These are phyloP conservation scores for Cystobasidiaceae sp. DNA, from an alignment of 1,284 basidiomycete genomes.

Conservation along the genomic window DNA sequence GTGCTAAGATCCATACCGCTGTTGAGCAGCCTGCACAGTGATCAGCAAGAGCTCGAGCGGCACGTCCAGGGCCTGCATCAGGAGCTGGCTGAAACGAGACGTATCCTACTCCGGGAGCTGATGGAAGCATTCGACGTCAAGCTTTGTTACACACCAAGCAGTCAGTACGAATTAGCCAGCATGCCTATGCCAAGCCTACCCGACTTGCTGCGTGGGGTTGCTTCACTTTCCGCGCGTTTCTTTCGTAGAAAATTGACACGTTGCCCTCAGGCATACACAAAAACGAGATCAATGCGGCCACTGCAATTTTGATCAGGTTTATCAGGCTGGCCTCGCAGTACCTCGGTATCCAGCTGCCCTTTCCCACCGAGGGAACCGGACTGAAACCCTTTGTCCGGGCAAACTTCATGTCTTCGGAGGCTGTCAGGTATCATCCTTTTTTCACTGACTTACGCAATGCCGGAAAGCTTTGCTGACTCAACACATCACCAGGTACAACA, in stretches of 20 bases:
- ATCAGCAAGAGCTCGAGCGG: neutral
- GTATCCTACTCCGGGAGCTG: slow-evolving; percentile 10
- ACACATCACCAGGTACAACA: neutral
- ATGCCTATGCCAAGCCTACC: slow-evolving; percentile 2
- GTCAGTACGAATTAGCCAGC: neutral
- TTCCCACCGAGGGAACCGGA: neutral
- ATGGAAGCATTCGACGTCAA: slow-evolving; percentile 12
- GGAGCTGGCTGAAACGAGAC: slow-evolving; percentile 4
- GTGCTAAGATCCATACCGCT: neutral
- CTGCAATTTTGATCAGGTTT: neutral
- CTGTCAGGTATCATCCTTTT: neutral
- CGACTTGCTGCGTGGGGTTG: neutral
- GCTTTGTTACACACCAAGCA: neutral
- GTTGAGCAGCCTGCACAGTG: neutral
- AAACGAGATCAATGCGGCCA: slow-evolving; percentile 10
- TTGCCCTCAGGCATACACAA: slow-evolving; percentile 1
- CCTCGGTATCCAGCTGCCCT: slow-evolving; percentile 23
- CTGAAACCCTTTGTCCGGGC: slow-evolving; percentile 12
- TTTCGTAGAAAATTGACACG: neutral
- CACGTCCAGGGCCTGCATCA: neutral
- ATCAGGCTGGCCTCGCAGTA: slow-evolving; percentile 1
- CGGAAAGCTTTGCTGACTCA: neutral
- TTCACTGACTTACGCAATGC: neutral
- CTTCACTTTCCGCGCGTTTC: too few relatives aligned
- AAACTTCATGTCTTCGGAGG: neutral